Conservation (phyloP, 2,329 filamentous ascomycete genomes). For the Calcarisporium arbuscula region DNA sequence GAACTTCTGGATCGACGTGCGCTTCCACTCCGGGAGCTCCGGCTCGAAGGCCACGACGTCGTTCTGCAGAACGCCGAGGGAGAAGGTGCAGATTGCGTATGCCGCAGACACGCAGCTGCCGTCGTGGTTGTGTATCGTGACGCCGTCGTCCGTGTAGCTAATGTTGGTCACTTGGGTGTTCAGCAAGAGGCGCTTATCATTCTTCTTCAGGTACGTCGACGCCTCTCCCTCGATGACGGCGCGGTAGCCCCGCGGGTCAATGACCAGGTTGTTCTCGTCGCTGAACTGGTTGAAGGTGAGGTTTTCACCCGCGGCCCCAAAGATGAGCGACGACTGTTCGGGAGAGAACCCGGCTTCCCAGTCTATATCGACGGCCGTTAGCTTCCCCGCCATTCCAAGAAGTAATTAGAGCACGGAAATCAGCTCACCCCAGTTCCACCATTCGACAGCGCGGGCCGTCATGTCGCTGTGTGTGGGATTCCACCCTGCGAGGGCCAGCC, state of each 20-base stretch:
- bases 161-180: slow-evolving; percentile 52
- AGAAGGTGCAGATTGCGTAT: slow-evolving; percentile 62
- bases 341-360: slow-evolving; percentile 54
- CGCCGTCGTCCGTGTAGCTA: slow-evolving; percentile 42
- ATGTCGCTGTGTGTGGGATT: slow-evolving; percentile 47
- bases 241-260: slow-evolving; percentile 56
- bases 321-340: slow-evolving; percentile 49
- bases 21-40: slow-evolving; percentile 57
- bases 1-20: slow-evolving; percentile 55
- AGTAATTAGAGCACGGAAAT: too few species aligned
- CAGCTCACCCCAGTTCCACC: slow-evolving; percentile 37
- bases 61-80: slow-evolving; percentile 60
- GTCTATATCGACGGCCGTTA: slow-evolving; percentile 21
- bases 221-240: slow-evolving; percentile 51
- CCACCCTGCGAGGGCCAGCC: slow-evolving; percentile 55
- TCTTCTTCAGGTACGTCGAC: slow-evolving; percentile 44
- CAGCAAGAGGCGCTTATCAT: slow-evolving; percentile 52
- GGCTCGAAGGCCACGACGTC: slow-evolving; percentile 53
- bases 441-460: slow-evolving; percentile 54
- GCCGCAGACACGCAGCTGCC: slow-evolving; percentile 52
- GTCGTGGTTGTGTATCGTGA: slow-evolving; percentile 46
- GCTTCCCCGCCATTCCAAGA: too few species aligned
- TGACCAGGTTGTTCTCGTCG: slow-evolving; percentile 55
- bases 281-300: slow-evolving; percentile 56
- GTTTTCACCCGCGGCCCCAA: slow-evolving; percentile 50